Evolutionary conservation across 2,329 filamentous ascomycete genomes (phyloP).

Genomic region (Geosmithia flava): DNA sequence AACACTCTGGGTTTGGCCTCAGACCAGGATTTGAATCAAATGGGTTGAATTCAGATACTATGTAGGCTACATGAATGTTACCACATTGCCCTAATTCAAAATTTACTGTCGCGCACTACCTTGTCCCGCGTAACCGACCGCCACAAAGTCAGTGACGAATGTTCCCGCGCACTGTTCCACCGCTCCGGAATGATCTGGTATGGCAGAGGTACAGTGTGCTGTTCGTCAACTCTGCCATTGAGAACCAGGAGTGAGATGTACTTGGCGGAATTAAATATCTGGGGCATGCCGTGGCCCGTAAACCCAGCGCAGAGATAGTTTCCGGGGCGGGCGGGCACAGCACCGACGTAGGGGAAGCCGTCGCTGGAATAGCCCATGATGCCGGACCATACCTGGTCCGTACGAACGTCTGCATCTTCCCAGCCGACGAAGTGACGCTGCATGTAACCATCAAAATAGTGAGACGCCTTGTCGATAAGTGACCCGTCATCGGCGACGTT

Average conservation of each 20-base stretch:
- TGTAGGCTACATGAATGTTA: background rate
- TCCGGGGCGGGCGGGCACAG: slow-evolving; percentile 11
- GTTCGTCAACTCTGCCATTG: slow-evolving; percentile 1
- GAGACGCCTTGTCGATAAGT: slow-evolving; percentile 22
- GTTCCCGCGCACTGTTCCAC: background rate
- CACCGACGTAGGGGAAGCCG: slow-evolving; percentile 25
- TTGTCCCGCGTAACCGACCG: background rate
- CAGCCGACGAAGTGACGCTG: slow-evolving; percentile 29
- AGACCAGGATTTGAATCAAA: background rate
- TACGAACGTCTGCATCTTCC: slow-evolving; percentile 25
- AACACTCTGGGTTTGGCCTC: background rate
- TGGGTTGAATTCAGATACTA: background rate
- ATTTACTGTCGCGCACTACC: background rate
- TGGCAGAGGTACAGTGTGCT: background rate
- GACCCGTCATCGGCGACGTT: slow-evolving; percentile 26
- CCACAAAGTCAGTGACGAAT: background rate
- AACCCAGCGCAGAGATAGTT: slow-evolving; percentile 34
- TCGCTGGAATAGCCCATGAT: slow-evolving; percentile 30
- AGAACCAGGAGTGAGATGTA: slow-evolving; percentile 26
- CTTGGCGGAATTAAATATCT: slow-evolving; percentile 25
- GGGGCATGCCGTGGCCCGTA: slow-evolving; percentile 37
- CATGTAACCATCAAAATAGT: slow-evolving; percentile 33
- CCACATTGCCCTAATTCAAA: background rate
- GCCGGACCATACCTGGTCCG: slow-evolving; percentile 27
- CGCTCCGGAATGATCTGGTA: background rate